phyloP scores from a whole-genome alignment of 2,329 filamentous ascomycete species.

The Ciborinia camelliae region DNA sequence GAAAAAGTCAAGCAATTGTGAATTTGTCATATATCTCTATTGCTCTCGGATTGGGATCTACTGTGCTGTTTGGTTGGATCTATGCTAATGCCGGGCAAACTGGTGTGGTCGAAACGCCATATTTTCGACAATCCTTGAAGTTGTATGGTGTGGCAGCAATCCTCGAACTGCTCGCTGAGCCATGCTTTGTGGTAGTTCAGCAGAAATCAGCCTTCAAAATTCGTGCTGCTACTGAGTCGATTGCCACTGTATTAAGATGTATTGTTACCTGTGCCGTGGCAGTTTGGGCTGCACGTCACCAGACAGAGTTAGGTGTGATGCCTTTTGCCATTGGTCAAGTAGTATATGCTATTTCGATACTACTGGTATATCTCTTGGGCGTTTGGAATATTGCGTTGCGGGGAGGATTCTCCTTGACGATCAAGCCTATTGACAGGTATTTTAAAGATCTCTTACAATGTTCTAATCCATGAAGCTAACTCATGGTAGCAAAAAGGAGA shows the following conservation, averaged over 20 bases:
- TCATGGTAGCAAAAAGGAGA: constrained; percentile 20
- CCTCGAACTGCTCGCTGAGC: constrained; percentile 80
- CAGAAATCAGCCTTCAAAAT: constrained; percentile 75
- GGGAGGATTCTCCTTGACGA: constrained; percentile 67
- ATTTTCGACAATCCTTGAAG: constrained; percentile 53
- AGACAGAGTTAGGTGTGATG: constrained; percentile 65
- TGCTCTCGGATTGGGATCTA: constrained; percentile 62
- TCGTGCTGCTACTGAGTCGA: constrained; percentile 78
- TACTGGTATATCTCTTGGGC: constrained; percentile 65
- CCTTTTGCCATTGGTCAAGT: constrained; percentile 89
- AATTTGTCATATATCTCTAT: constrained; percentile 85
- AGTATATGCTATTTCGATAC: constrained; percentile 65
- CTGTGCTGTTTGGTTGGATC: constrained; percentile 59
- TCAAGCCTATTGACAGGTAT: constrained; percentile 41
- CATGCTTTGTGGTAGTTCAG: constrained; percentile 84
- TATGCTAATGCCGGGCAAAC: constrained; percentile 57
- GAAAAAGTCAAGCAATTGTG: constrained; percentile 68
- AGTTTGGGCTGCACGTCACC: constrained; percentile 54
- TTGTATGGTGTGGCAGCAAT: constrained; percentile 56
- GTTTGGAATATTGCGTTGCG: constrained; percentile 53
- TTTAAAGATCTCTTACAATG: constrained; percentile 4
- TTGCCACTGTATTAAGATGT: constrained; percentile 75
- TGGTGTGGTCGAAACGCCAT: constrained; percentile 54
- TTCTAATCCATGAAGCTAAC: not conserved
- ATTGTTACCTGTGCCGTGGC: constrained; percentile 68